A percentile compares a stretch with the other conserved stretches of the same genome.
Evolutionary conservation across 176 grass and related monocot species (phyloP).

Genomic region (Triticum dicoccoides): DNA sequence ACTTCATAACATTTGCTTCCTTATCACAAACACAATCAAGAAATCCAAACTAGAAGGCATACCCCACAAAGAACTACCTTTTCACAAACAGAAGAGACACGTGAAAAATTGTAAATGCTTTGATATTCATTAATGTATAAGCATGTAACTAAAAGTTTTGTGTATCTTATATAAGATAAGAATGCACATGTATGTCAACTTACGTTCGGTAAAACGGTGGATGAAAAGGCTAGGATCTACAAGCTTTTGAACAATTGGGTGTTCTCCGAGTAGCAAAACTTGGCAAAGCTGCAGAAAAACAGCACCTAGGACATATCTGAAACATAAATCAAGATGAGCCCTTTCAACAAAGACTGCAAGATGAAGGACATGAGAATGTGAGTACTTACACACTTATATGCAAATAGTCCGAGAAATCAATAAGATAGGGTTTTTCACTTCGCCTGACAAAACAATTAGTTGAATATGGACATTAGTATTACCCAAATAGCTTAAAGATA

Average conservation of each 20-base stretch:
- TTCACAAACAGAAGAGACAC: not conserved
- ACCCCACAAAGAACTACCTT: not conserved
- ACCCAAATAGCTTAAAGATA: not conserved
- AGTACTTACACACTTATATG: conserved; percentile 81
- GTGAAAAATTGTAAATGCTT: not conserved
- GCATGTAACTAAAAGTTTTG: not conserved
- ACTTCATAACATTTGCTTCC: not conserved
- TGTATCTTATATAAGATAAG: not conserved
- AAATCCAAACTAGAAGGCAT: not conserved
- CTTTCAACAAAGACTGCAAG: conserved; percentile 6
- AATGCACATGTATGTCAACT: conserved; percentile 31
- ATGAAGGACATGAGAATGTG: not conserved
- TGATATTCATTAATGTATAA: not conserved
- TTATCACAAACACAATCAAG: not conserved
- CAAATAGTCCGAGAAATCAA: conserved; percentile 87
- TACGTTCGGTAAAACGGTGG: conserved; percentile 87
- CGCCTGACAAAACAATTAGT: conserved; percentile 52
- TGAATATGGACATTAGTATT: conserved; percentile 16
- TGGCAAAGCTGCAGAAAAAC: conserved; percentile 93
- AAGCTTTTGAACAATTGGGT: conserved; percentile 83
- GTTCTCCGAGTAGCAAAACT: conserved; percentile 60
- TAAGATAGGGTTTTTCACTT: conserved; percentile 79
- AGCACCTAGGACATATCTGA: conserved; percentile 92
- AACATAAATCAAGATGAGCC: conserved; percentile 41
- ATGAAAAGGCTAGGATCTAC: conserved; percentile 97